Evolutionary conservation across 2,329 filamentous ascomycete genomes (phyloP), one percentile per base, ranked within the genome.

Genomic region (Colletotrichum orchidophilum): DNA sequence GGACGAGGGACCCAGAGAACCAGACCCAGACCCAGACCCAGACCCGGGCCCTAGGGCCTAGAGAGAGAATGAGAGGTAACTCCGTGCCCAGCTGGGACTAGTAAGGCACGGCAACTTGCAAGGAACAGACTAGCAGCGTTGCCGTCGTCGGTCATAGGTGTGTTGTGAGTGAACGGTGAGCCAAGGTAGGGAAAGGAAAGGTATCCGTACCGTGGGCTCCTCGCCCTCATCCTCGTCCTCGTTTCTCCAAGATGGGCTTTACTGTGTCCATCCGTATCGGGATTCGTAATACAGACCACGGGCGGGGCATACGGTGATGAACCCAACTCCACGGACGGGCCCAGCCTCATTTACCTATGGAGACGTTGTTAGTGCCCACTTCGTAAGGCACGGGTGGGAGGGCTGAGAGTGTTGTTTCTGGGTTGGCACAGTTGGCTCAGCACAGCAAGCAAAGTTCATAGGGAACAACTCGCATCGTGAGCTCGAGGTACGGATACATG

Each of bases 291-390:
- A 67, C 77, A 78, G 79, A 80, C 77, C 21, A 76, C 72, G 78
- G 80, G 81, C 80, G 81, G 83, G 83, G 81, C 78, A 78, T 78
- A 81, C 78, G 79, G 78, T 78, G 78, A 79, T 80, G 79, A 80
- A 81, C 82, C 81, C 78, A 81, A 11, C 77, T 78, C 81, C 80
- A 80, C 80, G 78, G 80, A 77, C 77, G 79, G 78, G 80, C 78
- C 78, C 80, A 82, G 79, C 82, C 81, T 84, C 82, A 85, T 86
- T 82, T 82, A 82, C 80, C 78, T 79, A 82, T 81, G 77, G 75
- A 39, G 26, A 50, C 42, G 3, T n/a, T 29, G 39, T 61, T 62
- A 68, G 35, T 59, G 64, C 27, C 31, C 35, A 26, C 50, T 24
- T 42, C 50, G 24, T 62, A 53, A 21, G 11, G 27, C 42, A 46